These are phyloP conservation scores for Penicillium griseofulvum DNA, from an alignment of 2,329 filamentous ascomycete species.

Conservation along the genomic window DNA sequence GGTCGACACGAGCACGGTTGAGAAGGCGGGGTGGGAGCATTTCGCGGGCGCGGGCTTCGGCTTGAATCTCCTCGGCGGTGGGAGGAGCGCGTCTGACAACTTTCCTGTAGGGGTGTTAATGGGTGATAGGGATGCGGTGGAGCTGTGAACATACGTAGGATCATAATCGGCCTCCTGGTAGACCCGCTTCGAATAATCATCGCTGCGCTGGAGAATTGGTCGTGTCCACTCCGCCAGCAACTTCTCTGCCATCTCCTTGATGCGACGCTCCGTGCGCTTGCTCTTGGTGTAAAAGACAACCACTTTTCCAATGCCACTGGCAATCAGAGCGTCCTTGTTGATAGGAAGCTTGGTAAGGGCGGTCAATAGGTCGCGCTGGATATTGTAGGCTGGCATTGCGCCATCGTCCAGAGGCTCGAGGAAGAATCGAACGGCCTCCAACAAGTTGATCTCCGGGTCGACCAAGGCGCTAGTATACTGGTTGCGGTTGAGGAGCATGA, in stretches of 20 bases:
- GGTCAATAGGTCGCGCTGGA: constrained; percentile 89
- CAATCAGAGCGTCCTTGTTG: constrained; percentile 83
- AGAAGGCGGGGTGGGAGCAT: constrained; percentile 53
- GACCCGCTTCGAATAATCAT: constrained; percentile 86
- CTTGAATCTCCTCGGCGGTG: constrained; percentile 42
- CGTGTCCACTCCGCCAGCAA: constrained; percentile 95
- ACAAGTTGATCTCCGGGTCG: constrained; percentile 90
- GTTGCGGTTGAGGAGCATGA: constrained; percentile 83
- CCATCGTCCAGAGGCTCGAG: constrained; percentile 93
- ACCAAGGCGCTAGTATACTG: constrained; percentile 77
- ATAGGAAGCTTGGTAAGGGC: constrained; percentile 78
- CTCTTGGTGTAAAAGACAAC: constrained; percentile 96
- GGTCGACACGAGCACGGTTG: constrained; percentile 60
- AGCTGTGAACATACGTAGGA: constrained; percentile 45
- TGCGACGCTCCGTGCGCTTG: constrained; percentile 79
- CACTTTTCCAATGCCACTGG: constrained; percentile 92
- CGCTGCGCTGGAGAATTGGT: constrained; percentile 87
- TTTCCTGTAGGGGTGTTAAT: constrained; percentile 32
- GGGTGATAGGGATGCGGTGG: constrained; percentile 1
- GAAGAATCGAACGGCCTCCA: constrained; percentile 95
- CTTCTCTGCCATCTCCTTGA: constrained; percentile 91
- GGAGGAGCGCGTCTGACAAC: constrained; percentile 33
- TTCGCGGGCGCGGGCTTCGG: constrained; percentile 52
- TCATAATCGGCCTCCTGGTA: constrained; percentile 60
- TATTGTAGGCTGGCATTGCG: constrained; percentile 91